Percentiles rank a stretch among this genome's conserved stretches.
phyloP scores from a whole-genome alignment of 352 stramenopile genomes.

The Pythium sukuiense region DNA sequence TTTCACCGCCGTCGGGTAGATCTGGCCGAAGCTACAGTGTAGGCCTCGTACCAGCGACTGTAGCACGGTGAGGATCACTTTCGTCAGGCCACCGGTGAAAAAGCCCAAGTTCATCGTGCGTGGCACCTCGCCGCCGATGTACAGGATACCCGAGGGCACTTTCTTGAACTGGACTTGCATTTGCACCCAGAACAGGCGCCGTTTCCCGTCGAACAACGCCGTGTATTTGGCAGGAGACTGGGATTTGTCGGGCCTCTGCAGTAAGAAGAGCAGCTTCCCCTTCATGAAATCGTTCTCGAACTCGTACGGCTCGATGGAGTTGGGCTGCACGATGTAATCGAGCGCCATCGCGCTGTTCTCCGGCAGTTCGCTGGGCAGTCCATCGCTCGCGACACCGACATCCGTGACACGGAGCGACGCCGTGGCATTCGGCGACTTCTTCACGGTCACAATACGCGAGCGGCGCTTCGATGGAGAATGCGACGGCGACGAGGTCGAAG shows the following conservation, averaged over 20 bases:
- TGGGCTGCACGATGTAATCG: slow-evolving; percentile 33
- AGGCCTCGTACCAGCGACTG: slow-evolving; percentile 52
- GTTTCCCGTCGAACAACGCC: slow-evolving; percentile 45
- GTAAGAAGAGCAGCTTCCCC: slow-evolving; percentile 68
- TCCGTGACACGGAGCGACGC: slow-evolving; percentile 25
- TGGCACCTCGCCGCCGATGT: slow-evolving; percentile 67
- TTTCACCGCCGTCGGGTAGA: slow-evolving; percentile 28
- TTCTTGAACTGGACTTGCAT: slow-evolving; percentile 72
- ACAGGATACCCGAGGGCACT: slow-evolving; percentile 46
- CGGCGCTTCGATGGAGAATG: slow-evolving; percentile 12
- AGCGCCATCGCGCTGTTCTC: slow-evolving; percentile 19
- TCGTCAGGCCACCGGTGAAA: slow-evolving; percentile 50
- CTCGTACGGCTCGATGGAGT: slow-evolving; percentile 39
- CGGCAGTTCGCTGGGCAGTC: slow-evolving; percentile 11
- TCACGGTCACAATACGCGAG: slow-evolving; percentile 17
- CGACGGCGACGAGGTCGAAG: background rate
- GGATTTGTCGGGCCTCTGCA: slow-evolving; percentile 37
- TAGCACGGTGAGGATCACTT: slow-evolving; percentile 53
- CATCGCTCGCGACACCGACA: slow-evolving; percentile 14
- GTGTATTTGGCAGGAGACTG: slow-evolving; percentile 21
- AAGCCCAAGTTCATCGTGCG: slow-evolving; percentile 53
- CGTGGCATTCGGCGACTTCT: slow-evolving; percentile 9
- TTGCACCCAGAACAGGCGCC: slow-evolving; percentile 64
- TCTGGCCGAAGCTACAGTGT: slow-evolving; percentile 54
- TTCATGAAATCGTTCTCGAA: slow-evolving; percentile 85